Evolutionary conservation across 1,284 basidiomycete species (phyloP), one percentile per base, ranked within the genome.

Genomic region (Xerocomus amazonicus): DNA sequence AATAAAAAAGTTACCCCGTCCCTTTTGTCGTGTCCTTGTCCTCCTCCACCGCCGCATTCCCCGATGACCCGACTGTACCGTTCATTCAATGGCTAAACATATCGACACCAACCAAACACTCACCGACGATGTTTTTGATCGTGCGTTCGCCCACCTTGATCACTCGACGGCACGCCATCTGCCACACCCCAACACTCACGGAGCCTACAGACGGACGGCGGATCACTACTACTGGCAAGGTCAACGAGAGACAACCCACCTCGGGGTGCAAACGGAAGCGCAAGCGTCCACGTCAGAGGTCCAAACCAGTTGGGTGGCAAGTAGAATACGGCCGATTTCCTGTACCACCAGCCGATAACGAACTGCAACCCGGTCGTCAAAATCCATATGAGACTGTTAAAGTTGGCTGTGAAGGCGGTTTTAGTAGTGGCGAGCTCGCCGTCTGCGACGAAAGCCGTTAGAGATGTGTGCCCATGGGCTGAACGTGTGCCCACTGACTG

Each of bases 141-240:
- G 86, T 74, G 32, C 80, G 77, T 66, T 90, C 88, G 35, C 80
- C 75, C 8, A 85, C 75, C 53, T 79, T 77, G 54, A 95, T 77
- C 16, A 91, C 87, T 46, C 90, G 77, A 59, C 80, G 82, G 70
- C 91, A 93, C 6, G 90, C 87, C 79, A 94, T 90, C 59, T 91
- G 87, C 92, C 93, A 97, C 32, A 91, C 80, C 1, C 87, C 89
- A 38, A 92, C 90, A 57, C 90, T 91, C 53, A 97, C 85, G 13
- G 91, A 87, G 16, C 92, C 92, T 88, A 61, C 23, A 52, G 27
- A 17, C 28, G 26, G 45, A 23, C 1, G 4, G 49, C n/a, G 12
- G 16, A 37, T 55, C n/a, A 34, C n/a, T 28, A 8, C 10, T 27
- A 29, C 33, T 10, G 8, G 29, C 9, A 5, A 33, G 37, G 32